A percentile compares a stretch with the other conserved stretches of the same genome.
Conservation (phyloP, 768 basidiomycete species). For the Crepidotus variabilis region DNA sequence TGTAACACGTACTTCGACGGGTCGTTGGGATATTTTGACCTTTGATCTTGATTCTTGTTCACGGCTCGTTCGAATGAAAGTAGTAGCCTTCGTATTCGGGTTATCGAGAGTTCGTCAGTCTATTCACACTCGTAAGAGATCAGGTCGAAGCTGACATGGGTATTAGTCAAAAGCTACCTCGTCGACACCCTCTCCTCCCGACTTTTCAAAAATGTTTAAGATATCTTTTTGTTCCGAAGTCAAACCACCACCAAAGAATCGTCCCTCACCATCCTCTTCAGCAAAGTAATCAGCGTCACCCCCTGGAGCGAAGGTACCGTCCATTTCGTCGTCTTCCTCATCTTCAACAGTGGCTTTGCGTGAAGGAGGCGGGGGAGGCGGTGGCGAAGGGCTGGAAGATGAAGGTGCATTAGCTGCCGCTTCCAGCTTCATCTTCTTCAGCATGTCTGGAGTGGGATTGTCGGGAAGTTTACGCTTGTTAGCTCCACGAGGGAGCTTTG, state of each 20-base stretch:
- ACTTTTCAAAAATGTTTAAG: constrained; percentile 86
- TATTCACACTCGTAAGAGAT: constrained; percentile 20
- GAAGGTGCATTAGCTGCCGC: constrained; percentile 11
- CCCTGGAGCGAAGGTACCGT: constrained; percentile 69
- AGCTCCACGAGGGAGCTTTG: constrained; percentile 59
- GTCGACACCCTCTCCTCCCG: constrained; percentile 60
- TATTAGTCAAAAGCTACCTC: constrained; percentile 49
- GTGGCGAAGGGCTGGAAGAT: constrained; percentile 9
- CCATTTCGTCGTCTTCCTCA: constrained; percentile 46
- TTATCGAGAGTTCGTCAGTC: constrained; percentile 66
- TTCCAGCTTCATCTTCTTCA: constrained; percentile 75
- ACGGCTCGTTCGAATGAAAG: constrained; percentile 83
- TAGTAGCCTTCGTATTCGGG: constrained; percentile 68
- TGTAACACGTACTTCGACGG: constrained; percentile 68
- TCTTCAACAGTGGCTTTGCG: constrained; percentile 61
- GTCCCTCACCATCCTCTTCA: constrained; percentile 89
- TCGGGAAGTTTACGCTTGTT: constrained; percentile 76
- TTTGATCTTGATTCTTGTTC: constrained; percentile 93
- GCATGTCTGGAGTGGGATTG: constrained; percentile 74
- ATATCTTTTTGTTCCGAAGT: constrained; percentile 94
- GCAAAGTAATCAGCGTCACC: constrained; percentile 87
- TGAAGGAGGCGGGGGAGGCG: constrained; percentile 25
- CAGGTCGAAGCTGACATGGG: neutral
- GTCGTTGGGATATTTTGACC: constrained; percentile 92
- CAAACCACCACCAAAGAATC: constrained; percentile 92